Evolutionary conservation across 768 basidiomycete species (phyloP).

Genomic region (Phlebiopsis flavidoalba): DNA sequence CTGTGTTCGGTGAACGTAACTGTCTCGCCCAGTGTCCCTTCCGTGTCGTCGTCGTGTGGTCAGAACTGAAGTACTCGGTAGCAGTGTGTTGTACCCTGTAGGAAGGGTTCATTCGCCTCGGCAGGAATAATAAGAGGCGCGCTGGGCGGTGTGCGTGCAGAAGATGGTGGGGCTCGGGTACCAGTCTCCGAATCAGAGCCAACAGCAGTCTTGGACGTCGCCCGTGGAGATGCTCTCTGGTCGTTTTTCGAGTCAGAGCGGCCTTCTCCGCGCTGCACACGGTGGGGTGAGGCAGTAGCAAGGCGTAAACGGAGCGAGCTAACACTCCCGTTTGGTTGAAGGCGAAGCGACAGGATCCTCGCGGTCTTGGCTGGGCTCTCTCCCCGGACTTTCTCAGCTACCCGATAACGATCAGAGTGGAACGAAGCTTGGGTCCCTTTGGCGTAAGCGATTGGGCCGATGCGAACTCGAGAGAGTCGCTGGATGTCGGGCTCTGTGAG

Average conservation of each 20-base stretch:
- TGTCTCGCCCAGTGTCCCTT: conserved; percentile 3
- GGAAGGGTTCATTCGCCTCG: not conserved
- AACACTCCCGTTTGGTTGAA: conserved; percentile 39
- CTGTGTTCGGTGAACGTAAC: not conserved
- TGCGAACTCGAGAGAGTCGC: not conserved
- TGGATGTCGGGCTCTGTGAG: conserved; percentile 16
- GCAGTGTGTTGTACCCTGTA: conserved; percentile 6
- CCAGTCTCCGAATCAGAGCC: conserved; percentile 11
- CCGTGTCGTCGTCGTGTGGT: not conserved
- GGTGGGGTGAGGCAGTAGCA: conserved; percentile 31
- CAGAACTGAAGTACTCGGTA: not conserved
- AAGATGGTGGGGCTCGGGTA: conserved; percentile 10
- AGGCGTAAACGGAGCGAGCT: conserved; percentile 37
- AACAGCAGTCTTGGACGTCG: conserved; percentile 2
- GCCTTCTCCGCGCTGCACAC: conserved; percentile 25
- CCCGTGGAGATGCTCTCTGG: conserved; percentile 7
- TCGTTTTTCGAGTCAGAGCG: conserved; percentile 16
- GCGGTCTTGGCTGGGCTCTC: conserved; percentile 15
- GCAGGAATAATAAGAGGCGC: not conserved
- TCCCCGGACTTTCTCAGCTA: not conserved
- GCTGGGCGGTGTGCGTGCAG: conserved; percentile 17
- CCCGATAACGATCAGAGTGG: not conserved
- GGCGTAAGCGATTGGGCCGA: not conserved
- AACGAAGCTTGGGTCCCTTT: not conserved
- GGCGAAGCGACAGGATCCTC: conserved; percentile 35